Conservation (phyloP, 148 eudicot genomes). For the Vaccinium macrocarpon region DNA sequence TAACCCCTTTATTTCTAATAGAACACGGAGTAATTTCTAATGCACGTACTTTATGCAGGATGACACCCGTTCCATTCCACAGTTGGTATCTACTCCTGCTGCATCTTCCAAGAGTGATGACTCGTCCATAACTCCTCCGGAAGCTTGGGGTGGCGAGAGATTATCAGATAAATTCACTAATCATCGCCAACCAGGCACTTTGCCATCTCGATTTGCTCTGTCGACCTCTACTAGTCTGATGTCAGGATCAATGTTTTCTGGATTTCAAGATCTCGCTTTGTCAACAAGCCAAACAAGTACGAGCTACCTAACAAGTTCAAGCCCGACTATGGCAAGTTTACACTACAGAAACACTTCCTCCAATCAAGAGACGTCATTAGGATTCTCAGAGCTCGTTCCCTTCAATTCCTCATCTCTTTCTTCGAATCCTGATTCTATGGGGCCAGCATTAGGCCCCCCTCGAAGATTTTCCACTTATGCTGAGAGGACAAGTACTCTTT, state of each 20-base stretch:
- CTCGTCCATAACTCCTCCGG: background rate
- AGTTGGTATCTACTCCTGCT: background rate
- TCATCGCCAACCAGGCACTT: background rate
- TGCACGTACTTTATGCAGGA: background rate
- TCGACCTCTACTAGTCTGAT: slow-evolving; percentile 2
- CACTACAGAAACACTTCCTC: slow-evolving; percentile 52
- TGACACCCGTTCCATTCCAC: slow-evolving; percentile 6
- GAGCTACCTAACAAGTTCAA: slow-evolving; percentile 41
- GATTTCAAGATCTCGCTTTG: slow-evolving; percentile 51
- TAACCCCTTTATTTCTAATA: background rate
- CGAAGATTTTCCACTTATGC: slow-evolving; percentile 79
- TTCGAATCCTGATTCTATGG: slow-evolving; percentile 43
- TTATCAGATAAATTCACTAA: background rate
- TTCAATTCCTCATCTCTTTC: slow-evolving; percentile 16
- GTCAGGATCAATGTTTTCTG: slow-evolving; percentile 32
- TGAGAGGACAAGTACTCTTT: slow-evolving; percentile 73
- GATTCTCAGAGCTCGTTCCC: background rate
- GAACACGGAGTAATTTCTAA: background rate
- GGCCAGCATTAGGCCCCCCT: slow-evolving; percentile 48
- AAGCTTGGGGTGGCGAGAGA: slow-evolving; percentile 7
- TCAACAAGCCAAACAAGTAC: slow-evolving; percentile 44
- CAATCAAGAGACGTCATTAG: slow-evolving; percentile 21
- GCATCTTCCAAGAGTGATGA: slow-evolving; percentile 3
- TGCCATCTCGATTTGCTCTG: background rate
- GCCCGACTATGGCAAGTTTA: slow-evolving; percentile 38